Evolutionary conservation across 2,329 filamentous ascomycete species (phyloP).

Genomic region (Sporothrix schenckii): DNA sequence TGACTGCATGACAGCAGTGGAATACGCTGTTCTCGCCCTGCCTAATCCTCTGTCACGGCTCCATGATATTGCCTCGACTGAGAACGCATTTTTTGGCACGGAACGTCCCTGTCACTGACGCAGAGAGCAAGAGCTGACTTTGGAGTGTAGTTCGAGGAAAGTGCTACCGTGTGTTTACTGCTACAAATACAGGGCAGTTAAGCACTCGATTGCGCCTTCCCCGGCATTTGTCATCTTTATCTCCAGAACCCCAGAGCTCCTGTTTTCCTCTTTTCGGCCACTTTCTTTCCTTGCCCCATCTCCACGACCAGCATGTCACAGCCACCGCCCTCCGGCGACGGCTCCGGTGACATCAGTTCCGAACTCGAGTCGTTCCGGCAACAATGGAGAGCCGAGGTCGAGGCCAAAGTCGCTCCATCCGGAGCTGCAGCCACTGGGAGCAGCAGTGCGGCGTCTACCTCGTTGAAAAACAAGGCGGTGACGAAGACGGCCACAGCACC

Average conservation of each 20-base stretch:
- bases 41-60: slow-evolving; percentile 1
- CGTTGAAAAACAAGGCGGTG: neutral
- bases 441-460: slow-evolving; percentile 21
- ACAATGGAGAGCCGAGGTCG: slow-evolving; percentile 83
- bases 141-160: neutral
- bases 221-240: slow-evolving; percentile 31
- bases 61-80: neutral
- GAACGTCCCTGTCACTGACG: too few species aligned
- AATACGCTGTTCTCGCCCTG: neutral
- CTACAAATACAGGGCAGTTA: slow-evolving; percentile 7
- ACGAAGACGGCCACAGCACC: neutral
- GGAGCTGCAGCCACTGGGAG: slow-evolving; percentile 28
- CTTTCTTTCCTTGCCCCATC: neutral
- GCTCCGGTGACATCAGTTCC: slow-evolving; percentile 51
- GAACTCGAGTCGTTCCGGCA: slow-evolving; percentile 85
- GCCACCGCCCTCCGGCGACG: slow-evolving; percentile 14
- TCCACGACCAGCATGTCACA: slow-evolving; percentile 27
- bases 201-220: slow-evolving; percentile 6
- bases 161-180: neutral
- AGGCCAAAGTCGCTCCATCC: slow-evolving; percentile 42
- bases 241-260: slow-evolving; percentile 1
- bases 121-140: neutral
- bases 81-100: too few species aligned
- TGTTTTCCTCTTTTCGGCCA: neutral
- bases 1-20: too few species aligned